These are phyloP conservation scores for Pythium aristosporum DNA, from an alignment of 352 stramenopile genomes.

Conservation along the genomic window DNA sequence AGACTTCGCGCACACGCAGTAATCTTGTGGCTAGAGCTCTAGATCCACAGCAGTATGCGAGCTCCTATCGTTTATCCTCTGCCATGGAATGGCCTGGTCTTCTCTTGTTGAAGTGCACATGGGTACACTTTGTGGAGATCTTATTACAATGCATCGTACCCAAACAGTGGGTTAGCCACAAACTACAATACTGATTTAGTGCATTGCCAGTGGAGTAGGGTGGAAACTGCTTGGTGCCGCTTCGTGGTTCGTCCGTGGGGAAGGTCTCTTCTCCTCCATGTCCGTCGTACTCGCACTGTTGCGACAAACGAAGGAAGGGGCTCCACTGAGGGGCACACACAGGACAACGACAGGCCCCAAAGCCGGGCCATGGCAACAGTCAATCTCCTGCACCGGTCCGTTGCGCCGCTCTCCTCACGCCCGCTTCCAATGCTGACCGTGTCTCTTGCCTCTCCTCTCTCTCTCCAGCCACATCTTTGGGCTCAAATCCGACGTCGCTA, in stretches of 20 bases:
- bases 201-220: neutral
- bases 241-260: neutral
- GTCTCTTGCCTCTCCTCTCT: neutral
- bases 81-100: too few species aligned
- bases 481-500: constrained; percentile 83
- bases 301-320: too few species aligned
- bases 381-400: constrained; percentile 43
- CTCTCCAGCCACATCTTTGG: constrained; percentile 85
- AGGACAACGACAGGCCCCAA: too few species aligned
- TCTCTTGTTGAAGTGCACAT: neutral
- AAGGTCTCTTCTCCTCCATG: neutral
- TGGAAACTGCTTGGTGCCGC: neutral
- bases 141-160: neutral
- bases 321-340: too few species aligned
- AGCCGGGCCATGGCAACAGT: constrained; percentile 34
- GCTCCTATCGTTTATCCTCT: too few species aligned
- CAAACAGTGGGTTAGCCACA: too few species aligned
- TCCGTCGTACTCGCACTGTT: too few species aligned
- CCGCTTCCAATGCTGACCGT: neutral
- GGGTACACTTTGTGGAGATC: neutral
- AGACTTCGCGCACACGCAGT: too few species aligned
- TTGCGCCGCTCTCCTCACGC: neutral
- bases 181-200: neutral
- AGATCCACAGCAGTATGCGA: too few species aligned
- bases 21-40: too few species aligned